Base-by-base conservation (phyloP, 768 basidiomycete genomes). In the Pulveroboletus sp. region DNA sequence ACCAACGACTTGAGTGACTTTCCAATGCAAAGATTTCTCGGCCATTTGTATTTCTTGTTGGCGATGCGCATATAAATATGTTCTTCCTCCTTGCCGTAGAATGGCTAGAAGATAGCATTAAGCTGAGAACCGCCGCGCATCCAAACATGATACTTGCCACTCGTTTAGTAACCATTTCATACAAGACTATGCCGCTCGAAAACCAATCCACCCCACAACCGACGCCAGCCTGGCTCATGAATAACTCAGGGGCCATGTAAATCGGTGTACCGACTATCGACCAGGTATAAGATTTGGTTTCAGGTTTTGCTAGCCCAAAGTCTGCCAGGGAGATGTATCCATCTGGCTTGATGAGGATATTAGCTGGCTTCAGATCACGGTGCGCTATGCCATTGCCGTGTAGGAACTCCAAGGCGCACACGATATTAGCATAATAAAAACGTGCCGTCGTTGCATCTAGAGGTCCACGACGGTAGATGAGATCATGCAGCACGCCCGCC, bases 381-480 rank as follows among this genome's bases (percentile, higher is more conserved):
- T 82, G 80, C 7, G 73, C 69, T 43, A 81, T 65, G n/a, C 66
- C 69, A 8, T 72, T 61, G 0, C 50, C 48, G 46, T 78, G 73
- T 2, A 84, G 59, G 57, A 77, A 79, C 11, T 72, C 66, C 27
- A 83, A 57, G 11, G 69, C 82, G 38, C 72, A 71, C 10, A 73
- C 71, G 37, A 82, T 74, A 55, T 82, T 83, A 24, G 74, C 67
- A 55, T 74, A 77, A 64, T 81, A 83, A 64, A 85, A 85, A 6
- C 69, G 67, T 7, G 70, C 66, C 0, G 56, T 60, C 2, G 61
- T 39, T 7, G 68, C 58, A 6, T 69, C 59, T 8, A 79, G 55
- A 8, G 69, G 69, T 10, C 58, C 63, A 1, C 55, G 56, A 11
- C 51, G 57, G 30, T 64, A 63, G 31, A 77, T 73, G 30, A 73